Conservation (phyloP, 352 stramenopile genomes). For the Phytophthora ohioensis region DNA sequence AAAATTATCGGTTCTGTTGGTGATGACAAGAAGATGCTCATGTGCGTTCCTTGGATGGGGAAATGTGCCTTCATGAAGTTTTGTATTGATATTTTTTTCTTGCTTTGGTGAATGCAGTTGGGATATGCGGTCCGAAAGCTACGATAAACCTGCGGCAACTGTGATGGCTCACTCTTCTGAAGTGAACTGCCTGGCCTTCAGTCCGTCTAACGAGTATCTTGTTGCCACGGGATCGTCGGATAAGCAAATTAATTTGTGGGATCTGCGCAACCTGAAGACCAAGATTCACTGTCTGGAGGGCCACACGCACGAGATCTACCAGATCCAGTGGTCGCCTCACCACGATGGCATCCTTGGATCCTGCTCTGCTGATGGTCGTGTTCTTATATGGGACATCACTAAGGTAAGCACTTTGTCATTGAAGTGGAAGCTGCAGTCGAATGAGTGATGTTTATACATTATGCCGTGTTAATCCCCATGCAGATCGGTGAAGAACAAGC, state of each 20-base stretch:
- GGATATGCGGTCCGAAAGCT: conserved; percentile 79
- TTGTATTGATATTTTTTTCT: not conserved
- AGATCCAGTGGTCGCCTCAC: conserved; percentile 97
- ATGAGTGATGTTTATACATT: not conserved
- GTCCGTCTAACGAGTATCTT: conserved; percentile 96
- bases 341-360: conserved; percentile 97
- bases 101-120: conserved; percentile 45
- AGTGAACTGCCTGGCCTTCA: conserved; percentile 98
- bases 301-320: conserved; percentile 97
- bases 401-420: conserved; percentile 40
- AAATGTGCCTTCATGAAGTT: not conserved
- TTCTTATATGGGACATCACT: conserved; percentile 97
- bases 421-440: not conserved
- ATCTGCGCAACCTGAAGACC: conserved; percentile 96
- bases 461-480: conserved; percentile 54
- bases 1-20: conserved; percentile 97
- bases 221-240: conserved; percentile 95
- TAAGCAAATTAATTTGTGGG: conserved; percentile 96
- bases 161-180: conserved; percentile 94
- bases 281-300: conserved; percentile 95
- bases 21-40: conserved; percentile 95
- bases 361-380: conserved; percentile 94
- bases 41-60: conserved; percentile 60
- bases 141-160: conserved; percentile 70
- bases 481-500: conserved; percentile 96